phyloP scores from a whole-genome alignment of 2,329 filamentous ascomycete species.

The Xylogone sp. region DNA sequence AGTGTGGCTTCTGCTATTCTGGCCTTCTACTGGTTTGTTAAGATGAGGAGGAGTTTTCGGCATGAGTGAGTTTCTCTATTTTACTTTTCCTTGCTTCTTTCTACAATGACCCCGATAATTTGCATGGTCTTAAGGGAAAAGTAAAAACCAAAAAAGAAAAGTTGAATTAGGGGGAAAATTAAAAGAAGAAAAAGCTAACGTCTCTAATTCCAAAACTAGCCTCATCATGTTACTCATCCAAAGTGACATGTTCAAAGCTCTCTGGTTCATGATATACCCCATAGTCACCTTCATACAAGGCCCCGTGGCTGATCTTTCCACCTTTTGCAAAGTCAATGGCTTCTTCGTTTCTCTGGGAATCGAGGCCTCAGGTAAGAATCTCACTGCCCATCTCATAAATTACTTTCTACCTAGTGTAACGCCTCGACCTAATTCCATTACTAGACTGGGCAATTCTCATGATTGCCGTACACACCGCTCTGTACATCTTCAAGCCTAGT shows the following conservation, averaged over 20 bases:
- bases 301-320: slow-evolving; percentile 43
- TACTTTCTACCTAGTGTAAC: neutral
- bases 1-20: slow-evolving; percentile 54
- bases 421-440: slow-evolving; percentile 6
- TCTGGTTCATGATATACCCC: slow-evolving; percentile 65
- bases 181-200: slow-evolving; percentile 10
- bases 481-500: slow-evolving; percentile 64
- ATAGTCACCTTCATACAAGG: slow-evolving; percentile 52
- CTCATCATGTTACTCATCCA: slow-evolving; percentile 72
- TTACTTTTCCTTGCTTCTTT: neutral
- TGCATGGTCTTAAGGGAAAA: no score
- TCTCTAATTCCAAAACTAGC: slow-evolving; percentile 42
- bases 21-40: slow-evolving; percentile 67
- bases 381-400: slow-evolving; percentile 3
- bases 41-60: slow-evolving; percentile 70
- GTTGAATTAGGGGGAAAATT: no score
- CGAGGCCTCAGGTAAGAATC: slow-evolving; percentile 53
- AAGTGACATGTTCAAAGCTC: slow-evolving; percentile 66
- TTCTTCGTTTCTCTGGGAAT: slow-evolving; percentile 65
- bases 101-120: no score
- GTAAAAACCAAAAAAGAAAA: neutral
- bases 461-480: slow-evolving; percentile 68
- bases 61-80: slow-evolving; percentile 57
- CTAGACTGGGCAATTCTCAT: slow-evolving; percentile 65
- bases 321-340: slow-evolving; percentile 64